Conservation (phyloP, 2,329 filamentous ascomycete genomes). For the Neospermospora avenae region DNA sequence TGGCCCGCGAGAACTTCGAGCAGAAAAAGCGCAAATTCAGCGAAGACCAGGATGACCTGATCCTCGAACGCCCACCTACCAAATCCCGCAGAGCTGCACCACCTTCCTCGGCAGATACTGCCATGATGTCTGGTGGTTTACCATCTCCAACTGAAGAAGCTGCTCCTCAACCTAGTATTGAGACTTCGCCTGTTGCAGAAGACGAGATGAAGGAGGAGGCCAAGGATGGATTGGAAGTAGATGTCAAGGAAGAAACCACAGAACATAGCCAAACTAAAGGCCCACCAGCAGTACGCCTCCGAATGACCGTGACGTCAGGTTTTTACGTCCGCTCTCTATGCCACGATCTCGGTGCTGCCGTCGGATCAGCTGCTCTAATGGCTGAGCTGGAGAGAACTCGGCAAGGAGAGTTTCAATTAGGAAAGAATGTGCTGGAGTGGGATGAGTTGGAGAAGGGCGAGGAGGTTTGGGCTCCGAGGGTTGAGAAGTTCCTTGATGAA, state of each 20-base stretch:
- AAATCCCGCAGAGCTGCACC: conserved; percentile 24
- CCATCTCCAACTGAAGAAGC: conserved; percentile 1
- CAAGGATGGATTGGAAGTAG: no score
- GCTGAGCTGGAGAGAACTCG: conserved; percentile 74
- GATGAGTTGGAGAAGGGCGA: conserved; percentile 73
- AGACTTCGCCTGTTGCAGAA: conserved; percentile 19
- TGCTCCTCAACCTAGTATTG: conserved; percentile 24
- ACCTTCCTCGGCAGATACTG: conserved; percentile 15
- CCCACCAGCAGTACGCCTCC: conserved; percentile 75
- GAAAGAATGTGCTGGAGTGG: conserved; percentile 74
- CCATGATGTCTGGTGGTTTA: conserved; percentile 35
- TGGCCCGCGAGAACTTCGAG: conserved; percentile 35
- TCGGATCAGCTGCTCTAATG: conserved; percentile 84
- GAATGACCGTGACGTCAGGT: conserved; percentile 90
- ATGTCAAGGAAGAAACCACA: no score
- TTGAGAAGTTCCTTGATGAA: conserved; percentile 52
- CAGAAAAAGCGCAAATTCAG: conserved; percentile 33
- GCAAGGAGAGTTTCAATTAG: conserved; percentile 77
- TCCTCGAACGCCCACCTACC: conserved; percentile 27
- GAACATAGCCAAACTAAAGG: conserved; percentile 42
- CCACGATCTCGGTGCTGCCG: conserved; percentile 82
- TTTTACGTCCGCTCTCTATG: conserved; percentile 96
- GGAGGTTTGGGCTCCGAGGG: conserved; percentile 75
- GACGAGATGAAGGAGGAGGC: conserved; percentile 4
- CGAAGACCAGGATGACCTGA: conserved; percentile 33